Evolutionary conservation across 495 filamentous ascomycete genomes (phyloP).

Genomic region (Chaetomidium leptoderma): DNA sequence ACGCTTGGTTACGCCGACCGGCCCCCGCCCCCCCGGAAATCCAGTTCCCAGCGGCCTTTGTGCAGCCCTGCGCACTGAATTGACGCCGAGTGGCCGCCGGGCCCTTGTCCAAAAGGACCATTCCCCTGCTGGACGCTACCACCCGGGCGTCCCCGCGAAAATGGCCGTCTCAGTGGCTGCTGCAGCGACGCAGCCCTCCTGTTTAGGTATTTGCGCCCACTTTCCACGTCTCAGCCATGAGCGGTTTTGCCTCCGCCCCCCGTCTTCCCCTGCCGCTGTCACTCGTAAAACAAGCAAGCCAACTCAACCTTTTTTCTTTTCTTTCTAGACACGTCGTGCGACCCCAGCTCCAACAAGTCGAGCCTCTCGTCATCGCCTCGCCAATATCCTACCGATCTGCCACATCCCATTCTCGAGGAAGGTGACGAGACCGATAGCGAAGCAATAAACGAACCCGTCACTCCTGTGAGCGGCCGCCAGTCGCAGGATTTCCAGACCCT

Average conservation of each 20-base stretch:
- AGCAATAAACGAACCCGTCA: conserved; percentile 45
- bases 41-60: conserved; percentile 20
- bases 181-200: conserved; percentile 30
- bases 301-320: conserved; percentile 19
- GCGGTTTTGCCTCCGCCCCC: conserved; percentile 3
- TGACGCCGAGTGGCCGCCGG: not conserved
- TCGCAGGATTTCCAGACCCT: conserved; percentile 48
- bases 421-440: conserved; percentile 48
- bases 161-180: conserved; percentile 35
- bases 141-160: conserved; percentile 14
- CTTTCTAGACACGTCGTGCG: conserved; percentile 14
- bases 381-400: conserved; percentile 41
- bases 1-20: conserved; percentile 22
- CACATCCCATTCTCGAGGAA: conserved; percentile 45
- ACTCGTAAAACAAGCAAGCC: conserved; percentile 7
- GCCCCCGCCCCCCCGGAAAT: conserved; percentile 21
- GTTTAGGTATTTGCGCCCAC: conserved; percentile 33
- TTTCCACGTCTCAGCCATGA: conserved; percentile 20
- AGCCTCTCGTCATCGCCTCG: conserved; percentile 34
- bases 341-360: conserved; percentile 18
- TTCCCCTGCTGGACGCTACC: conserved; percentile 4
- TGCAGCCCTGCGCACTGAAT: not conserved
- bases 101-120: no score
- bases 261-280: not conserved
- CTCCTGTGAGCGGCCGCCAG: conserved; percentile 47